phyloP scores from a whole-genome alignment of 148 eudicot species.

The Talinum fruticosum region DNA sequence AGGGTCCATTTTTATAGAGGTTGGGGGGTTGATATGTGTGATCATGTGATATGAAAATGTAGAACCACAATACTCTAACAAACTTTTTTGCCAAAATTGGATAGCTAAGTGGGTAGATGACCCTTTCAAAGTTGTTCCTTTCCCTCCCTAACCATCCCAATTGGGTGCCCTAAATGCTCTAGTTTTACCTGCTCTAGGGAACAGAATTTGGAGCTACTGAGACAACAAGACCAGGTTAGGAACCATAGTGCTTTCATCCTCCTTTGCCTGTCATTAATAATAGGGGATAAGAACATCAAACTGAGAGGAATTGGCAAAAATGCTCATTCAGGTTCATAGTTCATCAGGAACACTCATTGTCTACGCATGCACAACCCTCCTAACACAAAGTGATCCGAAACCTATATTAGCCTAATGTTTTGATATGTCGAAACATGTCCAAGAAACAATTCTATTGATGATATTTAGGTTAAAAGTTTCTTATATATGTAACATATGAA shows the following conservation, averaged over 20 bases:
- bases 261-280: neutral
- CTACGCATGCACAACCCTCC: too few relatives aligned
- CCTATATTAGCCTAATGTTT: too few relatives aligned
- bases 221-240: constrained; percentile 9
- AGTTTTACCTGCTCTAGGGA: constrained; percentile 27
- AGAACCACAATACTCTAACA: constrained; percentile 15
- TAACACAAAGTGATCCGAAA: too few relatives aligned
- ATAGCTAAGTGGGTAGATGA: constrained; percentile 6
- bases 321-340: too few relatives aligned
- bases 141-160: constrained; percentile 2
- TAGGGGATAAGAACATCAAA: neutral
- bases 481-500: too few relatives aligned
- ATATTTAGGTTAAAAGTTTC: too few relatives aligned
- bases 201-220: neutral
- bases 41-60: neutral
- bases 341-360: too few relatives aligned
- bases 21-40: neutral
- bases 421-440: too few relatives aligned
- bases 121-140: constrained; percentile 15
- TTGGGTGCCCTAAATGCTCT: constrained; percentile 4
- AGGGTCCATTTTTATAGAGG: constrained; percentile 16
- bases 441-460: too few relatives aligned
- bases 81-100: constrained; percentile 20
- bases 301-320: neutral
- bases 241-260: neutral